Evolutionary conservation across 768 basidiomycete species (phyloP).

Genomic region (Tricholoma flavovirens): DNA sequence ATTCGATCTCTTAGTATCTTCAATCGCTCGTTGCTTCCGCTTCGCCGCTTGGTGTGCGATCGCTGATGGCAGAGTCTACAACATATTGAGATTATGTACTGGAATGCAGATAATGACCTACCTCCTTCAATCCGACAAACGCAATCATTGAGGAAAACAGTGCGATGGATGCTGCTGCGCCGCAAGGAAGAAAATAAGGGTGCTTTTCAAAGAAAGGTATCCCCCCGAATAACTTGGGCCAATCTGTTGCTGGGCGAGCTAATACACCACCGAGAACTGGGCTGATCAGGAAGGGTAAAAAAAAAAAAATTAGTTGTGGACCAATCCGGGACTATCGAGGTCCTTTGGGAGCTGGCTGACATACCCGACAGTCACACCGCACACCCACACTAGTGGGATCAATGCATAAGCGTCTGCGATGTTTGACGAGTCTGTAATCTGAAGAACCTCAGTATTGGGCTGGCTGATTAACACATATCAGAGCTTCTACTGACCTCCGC

Average conservation of each 20-base stretch:
- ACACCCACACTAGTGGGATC: constrained; percentile 24
- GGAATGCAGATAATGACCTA: not conserved
- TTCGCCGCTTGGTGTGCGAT: constrained; percentile 11
- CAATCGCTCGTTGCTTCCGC: constrained; percentile 1
- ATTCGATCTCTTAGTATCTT: not conserved
- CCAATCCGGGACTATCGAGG: not conserved
- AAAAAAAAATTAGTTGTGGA: not conserved
- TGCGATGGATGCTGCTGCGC: constrained; percentile 15
- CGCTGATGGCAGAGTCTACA: constrained; percentile 28
- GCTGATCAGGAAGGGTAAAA: not conserved
- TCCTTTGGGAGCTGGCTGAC: not conserved
- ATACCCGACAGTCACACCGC: constrained; percentile 22
- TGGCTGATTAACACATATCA: not conserved
- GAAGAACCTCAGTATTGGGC: not conserved
- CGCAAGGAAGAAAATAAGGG: constrained; percentile 32
- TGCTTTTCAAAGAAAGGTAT: constrained; percentile 24
- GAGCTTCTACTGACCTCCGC: constrained; percentile 13
- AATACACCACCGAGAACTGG: constrained; percentile 26
- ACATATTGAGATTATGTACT: not conserved
- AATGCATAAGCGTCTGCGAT: constrained; percentile 22
- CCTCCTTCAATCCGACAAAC: constrained; percentile 24
- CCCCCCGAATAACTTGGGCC: constrained; percentile 23
- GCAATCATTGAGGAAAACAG: constrained; percentile 13
- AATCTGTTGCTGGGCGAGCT: constrained; percentile 24
- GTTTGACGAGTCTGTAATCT: constrained; percentile 25